Evolutionary conservation across 2,329 filamentous ascomycete genomes (phyloP), one percentile per base, ranked within the genome.

Genomic region (Exophiala viscosa): DNA sequence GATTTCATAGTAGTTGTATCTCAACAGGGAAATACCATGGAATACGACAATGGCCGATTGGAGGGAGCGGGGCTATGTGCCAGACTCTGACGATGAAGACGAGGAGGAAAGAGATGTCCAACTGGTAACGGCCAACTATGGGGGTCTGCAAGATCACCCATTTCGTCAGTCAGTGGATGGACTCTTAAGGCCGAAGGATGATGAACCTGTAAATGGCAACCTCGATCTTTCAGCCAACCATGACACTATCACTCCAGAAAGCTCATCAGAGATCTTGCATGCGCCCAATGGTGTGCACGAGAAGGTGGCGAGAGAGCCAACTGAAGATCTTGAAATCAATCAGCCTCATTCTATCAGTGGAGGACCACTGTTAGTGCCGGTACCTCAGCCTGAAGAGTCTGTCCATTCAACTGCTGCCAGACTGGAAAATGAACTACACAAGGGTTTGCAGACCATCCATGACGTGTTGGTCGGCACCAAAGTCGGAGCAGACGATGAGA

Each of bases 1-100:
- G 8, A 5, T 28, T 28, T 28, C 8, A 28, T 28, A 28, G 23
- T 7, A 28, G 23, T 28, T 7, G 8, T 28, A 28, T 28, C 23
- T 28, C 23, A 7, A 28, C 23, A 7, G 5, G 5, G 23, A 28
- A 42, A 51, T 40, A 59, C 28, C 52, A 63, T 62, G 61, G 57
- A 55, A 34, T 34, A 42, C 32, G 36, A 42, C 33, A 42, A 62
- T 63, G 61, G 54, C 54, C 36, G 52, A 66, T 70, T 78, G 76
- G 76, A 72, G 71, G 64, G 68, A 73, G 65, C 70, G 72, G 67
- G 75, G 76, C 48, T 78, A 72, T 69, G 76, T 78, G 56, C 73
- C 73, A 55, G 76, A 78, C 64, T 77, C 76, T 39, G 76, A 78
- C 40, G 75, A 77, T 55, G 66, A 65, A 31, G 71, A 73, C 15